phyloP scores from a whole-genome alignment of 2,329 filamentous ascomycete genomes.

The Ilyonectria sp. region DNA sequence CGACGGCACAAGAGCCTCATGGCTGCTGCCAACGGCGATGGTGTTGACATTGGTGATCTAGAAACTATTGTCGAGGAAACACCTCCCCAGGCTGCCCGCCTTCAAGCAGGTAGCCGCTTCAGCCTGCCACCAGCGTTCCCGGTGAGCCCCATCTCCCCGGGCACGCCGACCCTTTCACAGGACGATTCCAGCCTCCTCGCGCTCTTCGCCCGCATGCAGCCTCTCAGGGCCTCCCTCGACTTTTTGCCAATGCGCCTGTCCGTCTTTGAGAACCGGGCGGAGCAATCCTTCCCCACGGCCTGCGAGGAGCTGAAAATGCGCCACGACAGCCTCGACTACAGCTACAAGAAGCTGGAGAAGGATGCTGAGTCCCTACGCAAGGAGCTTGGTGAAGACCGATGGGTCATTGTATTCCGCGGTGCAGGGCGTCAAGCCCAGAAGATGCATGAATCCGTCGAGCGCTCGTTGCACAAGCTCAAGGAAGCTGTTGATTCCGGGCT shows the following conservation, averaged over 20 bases:
- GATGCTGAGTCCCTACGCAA: conserved; percentile 92
- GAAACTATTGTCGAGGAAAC: conserved; percentile 95
- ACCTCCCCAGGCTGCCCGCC: conserved; percentile 69
- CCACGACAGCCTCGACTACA: conserved; percentile 81
- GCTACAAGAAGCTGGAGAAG: conserved; percentile 88
- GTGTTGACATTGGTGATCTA: conserved; percentile 86
- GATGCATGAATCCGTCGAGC: conserved; percentile 95
- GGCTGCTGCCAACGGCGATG: conserved; percentile 72
- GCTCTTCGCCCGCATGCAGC: conserved; percentile 95
- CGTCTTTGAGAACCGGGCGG: conserved; percentile 85
- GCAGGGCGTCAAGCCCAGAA: conserved; percentile 93
- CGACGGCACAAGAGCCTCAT: conserved; percentile 86
- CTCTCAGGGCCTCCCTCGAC: conserved; percentile 90
- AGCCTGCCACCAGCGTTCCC: conserved; percentile 78
- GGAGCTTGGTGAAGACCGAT: conserved; percentile 94
- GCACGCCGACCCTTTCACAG: conserved; percentile 70
- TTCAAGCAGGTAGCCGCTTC: conserved; percentile 74
- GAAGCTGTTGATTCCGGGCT: conserved; percentile 83
- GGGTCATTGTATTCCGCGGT: conserved; percentile 95
- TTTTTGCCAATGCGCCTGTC: conserved; percentile 96
- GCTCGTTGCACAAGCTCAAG: conserved; percentile 85
- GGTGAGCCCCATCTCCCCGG: conserved; percentile 72
- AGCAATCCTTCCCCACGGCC: conserved; percentile 86
- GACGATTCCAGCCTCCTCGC: conserved; percentile 92
- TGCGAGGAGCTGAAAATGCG: conserved; percentile 90